Evolutionary conservation across 345 rosid genomes (phyloP).

Genomic region (Syzygium jambos): DNA sequence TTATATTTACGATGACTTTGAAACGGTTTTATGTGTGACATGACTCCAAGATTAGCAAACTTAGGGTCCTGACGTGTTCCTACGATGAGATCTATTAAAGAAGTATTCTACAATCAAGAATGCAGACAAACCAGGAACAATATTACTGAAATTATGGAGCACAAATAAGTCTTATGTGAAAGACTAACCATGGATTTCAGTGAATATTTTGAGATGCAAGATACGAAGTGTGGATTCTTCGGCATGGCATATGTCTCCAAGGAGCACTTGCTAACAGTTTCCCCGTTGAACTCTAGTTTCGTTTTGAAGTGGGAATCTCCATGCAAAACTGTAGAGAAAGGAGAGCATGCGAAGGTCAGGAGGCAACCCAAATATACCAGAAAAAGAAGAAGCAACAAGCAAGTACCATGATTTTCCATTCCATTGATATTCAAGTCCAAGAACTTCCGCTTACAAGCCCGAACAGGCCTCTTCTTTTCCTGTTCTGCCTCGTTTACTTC

Average conservation of each 20-base stretch:
- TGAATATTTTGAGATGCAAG: not conserved
- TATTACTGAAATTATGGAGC: not conserved
- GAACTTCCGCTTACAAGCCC: slow-evolving; percentile 5
- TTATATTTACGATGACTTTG: not conserved
- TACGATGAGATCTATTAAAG: too few relatives aligned
- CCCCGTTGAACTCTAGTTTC: not conserved
- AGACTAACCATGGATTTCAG: not conserved
- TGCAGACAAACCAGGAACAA: not conserved
- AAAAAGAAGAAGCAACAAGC: not conserved
- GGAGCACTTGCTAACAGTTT: not conserved
- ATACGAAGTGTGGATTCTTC: not conserved
- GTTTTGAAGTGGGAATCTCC: not conserved
- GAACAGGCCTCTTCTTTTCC: not conserved
- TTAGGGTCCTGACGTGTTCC: not conserved
- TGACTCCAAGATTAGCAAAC: not conserved
- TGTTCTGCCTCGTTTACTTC: not conserved
- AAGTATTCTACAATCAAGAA: not conserved
- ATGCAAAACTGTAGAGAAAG: not conserved
- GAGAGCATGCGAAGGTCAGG: not conserved
- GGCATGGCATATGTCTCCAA: not conserved
- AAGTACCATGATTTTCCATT: not conserved
- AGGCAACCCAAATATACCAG: not conserved
- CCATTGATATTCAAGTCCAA: not conserved
- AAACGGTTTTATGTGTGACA: not conserved
- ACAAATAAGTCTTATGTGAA: not conserved